Conservation (phyloP, 352 stramenopile species). For the Globisporangium middletonii region DNA sequence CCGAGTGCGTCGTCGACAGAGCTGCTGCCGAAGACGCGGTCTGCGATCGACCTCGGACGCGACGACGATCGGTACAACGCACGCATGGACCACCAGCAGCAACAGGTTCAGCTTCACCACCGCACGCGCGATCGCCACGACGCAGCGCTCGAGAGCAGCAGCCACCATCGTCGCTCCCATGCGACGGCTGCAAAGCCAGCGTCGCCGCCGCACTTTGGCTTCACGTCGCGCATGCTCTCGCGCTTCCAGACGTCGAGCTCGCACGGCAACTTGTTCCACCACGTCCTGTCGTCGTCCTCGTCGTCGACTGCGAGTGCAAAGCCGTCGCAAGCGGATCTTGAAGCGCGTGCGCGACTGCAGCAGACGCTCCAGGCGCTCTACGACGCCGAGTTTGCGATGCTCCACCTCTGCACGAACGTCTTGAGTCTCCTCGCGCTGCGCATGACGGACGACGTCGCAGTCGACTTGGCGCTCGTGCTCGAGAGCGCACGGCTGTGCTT, state of each 20-base stretch:
- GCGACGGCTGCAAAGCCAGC: slow-evolving; percentile 4
- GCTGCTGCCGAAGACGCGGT: slow-evolving; percentile 3
- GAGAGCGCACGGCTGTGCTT: slow-evolving; percentile 37
- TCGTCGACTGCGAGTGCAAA: slow-evolving; percentile 12
- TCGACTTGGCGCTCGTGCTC: slow-evolving; percentile 28
- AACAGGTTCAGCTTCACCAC: neutral
- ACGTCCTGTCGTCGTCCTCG: slow-evolving; percentile 30
- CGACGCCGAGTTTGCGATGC: slow-evolving; percentile 49
- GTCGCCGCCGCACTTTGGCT: slow-evolving; percentile 31
- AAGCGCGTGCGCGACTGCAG: slow-evolving; percentile 29
- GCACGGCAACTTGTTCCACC: slow-evolving; percentile 51
- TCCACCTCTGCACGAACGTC: slow-evolving; percentile 48
- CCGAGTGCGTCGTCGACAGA: neutral
- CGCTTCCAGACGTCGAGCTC: slow-evolving; percentile 44
- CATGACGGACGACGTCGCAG: slow-evolving; percentile 32
- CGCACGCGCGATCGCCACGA: neutral
- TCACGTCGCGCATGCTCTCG: slow-evolving; percentile 75
- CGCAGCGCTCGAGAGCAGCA: neutral
- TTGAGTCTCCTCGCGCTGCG: slow-evolving; percentile 54
- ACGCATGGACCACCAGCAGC: neutral
- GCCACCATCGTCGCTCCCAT: neutral
- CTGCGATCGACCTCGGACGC: neutral
- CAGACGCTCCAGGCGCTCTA: slow-evolving; percentile 45
- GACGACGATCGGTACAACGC: neutral
- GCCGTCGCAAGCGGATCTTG: slow-evolving; percentile 2